Conservation (phyloP, 305 asterid species). For the Ilex paraguariensis region DNA sequence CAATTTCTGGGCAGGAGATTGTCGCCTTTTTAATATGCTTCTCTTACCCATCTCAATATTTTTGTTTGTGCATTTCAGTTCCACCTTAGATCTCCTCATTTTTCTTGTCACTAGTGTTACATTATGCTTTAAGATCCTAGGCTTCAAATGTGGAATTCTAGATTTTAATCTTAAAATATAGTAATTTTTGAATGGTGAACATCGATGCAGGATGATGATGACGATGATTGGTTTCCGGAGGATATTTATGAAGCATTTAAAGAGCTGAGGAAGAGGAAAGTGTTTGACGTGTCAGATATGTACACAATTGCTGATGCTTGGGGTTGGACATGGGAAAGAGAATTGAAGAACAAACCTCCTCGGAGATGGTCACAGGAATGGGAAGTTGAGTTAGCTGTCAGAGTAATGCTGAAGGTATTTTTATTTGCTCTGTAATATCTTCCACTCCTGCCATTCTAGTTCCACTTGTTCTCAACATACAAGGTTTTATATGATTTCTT, state of each 20-base stretch:
- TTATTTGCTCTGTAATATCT: background rate
- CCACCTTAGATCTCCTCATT: background rate
- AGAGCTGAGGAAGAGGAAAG: slow-evolving; percentile 76
- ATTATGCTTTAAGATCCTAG: background rate
- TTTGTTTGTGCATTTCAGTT: background rate
- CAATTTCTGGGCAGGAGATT: slow-evolving; percentile 3
- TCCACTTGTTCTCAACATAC: background rate
- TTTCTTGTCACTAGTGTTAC: background rate
- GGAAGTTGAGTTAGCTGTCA: slow-evolving; percentile 93
- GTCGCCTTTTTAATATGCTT: background rate
- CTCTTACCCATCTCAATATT: background rate
- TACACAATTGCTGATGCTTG: slow-evolving; percentile 96
- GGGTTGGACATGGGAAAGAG: slow-evolving; percentile 99
- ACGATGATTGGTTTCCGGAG: slow-evolving; percentile 93
- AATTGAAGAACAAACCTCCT: slow-evolving; percentile 78
- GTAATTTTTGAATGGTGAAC: background rate
- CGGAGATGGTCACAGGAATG: slow-evolving; percentile 96
- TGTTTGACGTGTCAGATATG: slow-evolving; percentile 86
- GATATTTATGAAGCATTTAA: slow-evolving; percentile 82
- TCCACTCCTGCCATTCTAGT: slow-evolving; percentile 7
- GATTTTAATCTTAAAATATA: background rate
- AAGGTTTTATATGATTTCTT: background rate
- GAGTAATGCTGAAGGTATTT: slow-evolving; percentile 71
- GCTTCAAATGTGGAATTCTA: slow-evolving; percentile 1
- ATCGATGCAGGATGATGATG: slow-evolving; percentile 67